A percentile compares a stretch with the other conserved stretches of the same genome.
Conservation (phyloP, 768 basidiomycete genomes). For the Boletus barrowsii region DNA sequence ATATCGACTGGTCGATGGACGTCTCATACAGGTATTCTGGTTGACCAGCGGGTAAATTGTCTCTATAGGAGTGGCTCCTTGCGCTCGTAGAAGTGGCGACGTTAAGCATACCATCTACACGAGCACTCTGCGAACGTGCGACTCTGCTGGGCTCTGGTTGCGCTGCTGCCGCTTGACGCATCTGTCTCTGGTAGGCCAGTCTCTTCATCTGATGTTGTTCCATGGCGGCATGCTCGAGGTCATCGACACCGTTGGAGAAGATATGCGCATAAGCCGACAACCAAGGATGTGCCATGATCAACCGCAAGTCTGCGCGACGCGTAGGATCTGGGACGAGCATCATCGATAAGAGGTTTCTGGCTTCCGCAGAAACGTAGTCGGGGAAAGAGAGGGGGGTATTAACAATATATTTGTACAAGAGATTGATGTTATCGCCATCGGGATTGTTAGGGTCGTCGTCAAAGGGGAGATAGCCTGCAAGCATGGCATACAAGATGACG, state of each 20-base stretch:
- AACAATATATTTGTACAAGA: constrained; percentile 98
- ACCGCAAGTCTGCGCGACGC: constrained; percentile 68
- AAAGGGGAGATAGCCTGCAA: constrained; percentile 96
- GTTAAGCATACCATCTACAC: constrained; percentile 44
- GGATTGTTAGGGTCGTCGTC: constrained; percentile 99
- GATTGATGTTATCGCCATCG: constrained; percentile 98
- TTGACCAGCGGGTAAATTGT: constrained; percentile 43
- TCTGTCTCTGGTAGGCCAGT: constrained; percentile 76
- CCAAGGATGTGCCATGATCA: constrained; percentile 90
- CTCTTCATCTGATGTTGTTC: constrained; percentile 85
- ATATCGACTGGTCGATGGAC: constrained; percentile 54
- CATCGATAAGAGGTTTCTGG: constrained; percentile 76
- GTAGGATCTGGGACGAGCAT: constrained; percentile 96
- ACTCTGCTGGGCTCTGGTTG: constrained; percentile 30
- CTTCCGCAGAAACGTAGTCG: constrained; percentile 85
- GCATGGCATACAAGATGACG: constrained; percentile 95
- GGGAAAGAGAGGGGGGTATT: constrained; percentile 96
- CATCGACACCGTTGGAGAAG: constrained; percentile 71
- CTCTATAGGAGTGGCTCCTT: constrained; percentile 46
- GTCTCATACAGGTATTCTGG: constrained; percentile 78
- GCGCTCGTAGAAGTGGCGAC: constrained; percentile 33
- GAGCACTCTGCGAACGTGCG: constrained; percentile 53
- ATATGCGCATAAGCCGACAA: constrained; percentile 45
- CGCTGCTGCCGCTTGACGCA: constrained; percentile 52
- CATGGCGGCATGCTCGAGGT: constrained; percentile 77